Conservation (phyloP, 371 early-diverging fungal genomes). For the Lichtheimia ornata region DNA sequence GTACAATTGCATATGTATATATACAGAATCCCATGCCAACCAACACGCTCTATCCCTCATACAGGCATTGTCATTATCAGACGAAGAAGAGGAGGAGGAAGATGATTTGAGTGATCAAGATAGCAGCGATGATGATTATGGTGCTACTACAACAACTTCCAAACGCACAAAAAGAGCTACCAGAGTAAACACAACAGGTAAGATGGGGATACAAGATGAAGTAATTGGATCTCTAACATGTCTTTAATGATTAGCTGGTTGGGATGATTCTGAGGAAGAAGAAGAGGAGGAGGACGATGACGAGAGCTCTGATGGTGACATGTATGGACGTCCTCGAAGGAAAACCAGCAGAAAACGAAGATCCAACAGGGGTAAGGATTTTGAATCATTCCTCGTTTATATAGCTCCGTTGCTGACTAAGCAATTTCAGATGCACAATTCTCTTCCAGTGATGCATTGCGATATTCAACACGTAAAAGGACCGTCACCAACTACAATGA, state of each 20-base stretch:
- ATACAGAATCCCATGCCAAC: too few species aligned
- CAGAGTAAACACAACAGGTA: too few species aligned
- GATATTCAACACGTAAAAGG: slow-evolving; percentile 51
- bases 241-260: neutral
- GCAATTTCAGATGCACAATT: slow-evolving; percentile 5
- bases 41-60: neutral
- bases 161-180: too few species aligned
- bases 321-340: slow-evolving; percentile 15
- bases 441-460: slow-evolving; percentile 36
- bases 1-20: neutral
- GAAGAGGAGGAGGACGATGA: slow-evolving; percentile 6
- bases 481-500: slow-evolving; percentile 57
- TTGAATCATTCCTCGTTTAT: neutral
- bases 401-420: neutral
- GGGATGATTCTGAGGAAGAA: slow-evolving; percentile 10
- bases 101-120: slow-evolving; percentile 16
- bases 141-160: slow-evolving; percentile 1
- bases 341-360: slow-evolving; percentile 10
- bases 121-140: slow-evolving; percentile 28
- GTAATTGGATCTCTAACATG: too few species aligned
- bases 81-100: slow-evolving; percentile 1
- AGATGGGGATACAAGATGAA: too few species aligned
- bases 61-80: neutral
- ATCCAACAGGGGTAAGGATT: slow-evolving; percentile 7
- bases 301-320: slow-evolving; percentile 12